Base-by-base conservation (phyloP, 2,329 filamentous ascomycete species). In the Hymenoscyphus salicellus region DNA sequence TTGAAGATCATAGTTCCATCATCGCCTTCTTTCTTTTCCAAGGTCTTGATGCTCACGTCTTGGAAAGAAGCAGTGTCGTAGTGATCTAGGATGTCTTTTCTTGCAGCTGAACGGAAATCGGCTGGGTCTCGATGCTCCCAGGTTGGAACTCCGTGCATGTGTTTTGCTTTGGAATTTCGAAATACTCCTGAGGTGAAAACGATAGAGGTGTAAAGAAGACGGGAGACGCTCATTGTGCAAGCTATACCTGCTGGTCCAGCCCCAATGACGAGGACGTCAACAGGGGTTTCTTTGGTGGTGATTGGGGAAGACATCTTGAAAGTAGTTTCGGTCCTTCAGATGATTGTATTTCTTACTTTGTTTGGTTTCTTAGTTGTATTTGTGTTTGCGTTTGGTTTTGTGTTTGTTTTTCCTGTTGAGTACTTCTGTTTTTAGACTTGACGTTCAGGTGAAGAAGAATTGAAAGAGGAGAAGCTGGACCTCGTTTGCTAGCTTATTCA, bases 231-330 rank as follows among this genome's bases (percentile, higher is more conserved):
- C 0, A 77, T 69, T 0, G 79, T 79, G 1, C 76, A 75, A 0
- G 79, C 71, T 2, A 83, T 75, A 6, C 81, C 81, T 0, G 79
- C 79, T 7, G 80, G 81, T 0, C 81, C 80, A 32, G 71, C 77
- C 58, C 80, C 81, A 17, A 79, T 69, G 60, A 80, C 75, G 4
- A 79, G 70, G 38, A 75, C 75, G 58, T 78, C 77, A 52, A 66
- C 32, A 43, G 61, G 52, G 16, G 52, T 46, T n/a, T n/a, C 17
- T 1, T 8, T 1, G 8, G 49, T 55, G 16, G 60, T 41, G 14
- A 30, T 32, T 52, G 36, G 46, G 26, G 58, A 49, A 17, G 58
- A 26, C 58, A 60, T 60, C 11, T 49, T 60, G 6, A 11, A 10
- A 38, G 33, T 38, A 11, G 3, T 38, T 38, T 38, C 33, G 11